Evolutionary conservation across 345 rosid species (phyloP).

Genomic region (Gossypium bickii): DNA sequence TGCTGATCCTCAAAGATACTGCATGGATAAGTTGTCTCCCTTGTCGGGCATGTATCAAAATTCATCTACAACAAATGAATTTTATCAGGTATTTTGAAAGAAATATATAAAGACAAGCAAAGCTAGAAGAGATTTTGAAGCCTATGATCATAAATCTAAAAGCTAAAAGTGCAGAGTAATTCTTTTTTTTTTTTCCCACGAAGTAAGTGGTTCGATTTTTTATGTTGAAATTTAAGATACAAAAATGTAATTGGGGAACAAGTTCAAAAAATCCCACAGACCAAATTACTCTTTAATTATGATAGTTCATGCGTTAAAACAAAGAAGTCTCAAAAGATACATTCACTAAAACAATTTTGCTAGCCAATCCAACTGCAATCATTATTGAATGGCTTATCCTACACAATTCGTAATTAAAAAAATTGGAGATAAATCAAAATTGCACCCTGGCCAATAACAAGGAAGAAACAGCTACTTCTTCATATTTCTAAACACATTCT

Average conservation of each 20-base stretch:
- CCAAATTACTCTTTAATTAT: background rate
- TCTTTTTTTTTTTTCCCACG: background rate
- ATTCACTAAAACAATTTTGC: background rate
- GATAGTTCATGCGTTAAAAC: background rate
- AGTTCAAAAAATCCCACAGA: conserved; percentile 4
- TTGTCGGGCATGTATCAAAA: conserved; percentile 79
- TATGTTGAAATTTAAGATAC: background rate
- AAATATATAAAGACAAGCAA: background rate
- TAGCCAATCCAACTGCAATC: background rate
- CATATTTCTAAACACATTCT: background rate
- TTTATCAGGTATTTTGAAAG: background rate
- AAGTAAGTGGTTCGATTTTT: background rate
- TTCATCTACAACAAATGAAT: conserved; percentile 60
- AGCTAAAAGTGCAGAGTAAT: background rate
- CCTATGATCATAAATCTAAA: background rate
- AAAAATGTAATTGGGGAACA: background rate
- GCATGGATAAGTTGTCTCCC: conserved; percentile 87
- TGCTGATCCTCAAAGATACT: conserved; percentile 88
- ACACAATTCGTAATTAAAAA: background rate
- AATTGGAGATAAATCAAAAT: background rate
- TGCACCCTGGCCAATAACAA: background rate
- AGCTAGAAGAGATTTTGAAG: background rate
- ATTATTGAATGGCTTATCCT: background rate
- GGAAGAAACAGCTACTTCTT: background rate
- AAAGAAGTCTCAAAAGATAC: background rate